These are phyloP conservation scores for Rhizoctonia solani DNA, from an alignment of 1,284 basidiomycete genomes.

Conservation along the genomic window DNA sequence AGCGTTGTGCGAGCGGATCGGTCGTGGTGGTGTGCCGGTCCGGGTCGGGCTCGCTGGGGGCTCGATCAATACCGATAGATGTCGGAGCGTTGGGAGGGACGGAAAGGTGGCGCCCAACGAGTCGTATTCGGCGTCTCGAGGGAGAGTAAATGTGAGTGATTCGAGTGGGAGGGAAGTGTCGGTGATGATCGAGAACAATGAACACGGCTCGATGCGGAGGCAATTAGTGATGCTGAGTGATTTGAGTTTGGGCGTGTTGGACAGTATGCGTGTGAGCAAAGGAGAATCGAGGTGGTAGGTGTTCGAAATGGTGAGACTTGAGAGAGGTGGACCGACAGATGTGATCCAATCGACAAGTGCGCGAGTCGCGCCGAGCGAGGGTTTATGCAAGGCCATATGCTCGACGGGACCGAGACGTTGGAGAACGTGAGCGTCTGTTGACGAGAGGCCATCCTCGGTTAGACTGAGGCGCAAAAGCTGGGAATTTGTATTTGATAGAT, in stretches of 20 bases:
- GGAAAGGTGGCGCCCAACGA: constrained; percentile 9
- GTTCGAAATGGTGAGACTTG: constrained; percentile 5
- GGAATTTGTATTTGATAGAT: background rate
- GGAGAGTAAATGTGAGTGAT: constrained; percentile 18
- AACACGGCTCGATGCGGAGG: background rate
- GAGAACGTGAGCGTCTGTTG: constrained; percentile 20
- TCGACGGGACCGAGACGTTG: constrained; percentile 27
- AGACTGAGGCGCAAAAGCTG: constrained; percentile 14
- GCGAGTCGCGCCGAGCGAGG: background rate
- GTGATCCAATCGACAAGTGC: constrained; percentile 22
- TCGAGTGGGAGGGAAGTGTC: constrained; percentile 5
- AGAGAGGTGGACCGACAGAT: background rate
- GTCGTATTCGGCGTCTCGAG: background rate
- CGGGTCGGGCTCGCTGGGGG: constrained; percentile 21
- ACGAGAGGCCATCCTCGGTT: constrained; percentile 27
- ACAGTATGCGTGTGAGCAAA: constrained; percentile 6
- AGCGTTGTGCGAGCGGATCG: constrained; percentile 13
- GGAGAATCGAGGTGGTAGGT: constrained; percentile 7
- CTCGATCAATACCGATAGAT: constrained; percentile 14
- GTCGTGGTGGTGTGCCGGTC: constrained; percentile 19
- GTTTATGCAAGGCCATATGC: constrained; percentile 17
- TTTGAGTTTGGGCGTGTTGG: background rate
- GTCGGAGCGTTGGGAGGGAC: constrained; percentile 9
- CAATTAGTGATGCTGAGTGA: constrained; percentile 25
- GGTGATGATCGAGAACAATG: background rate